phyloP scores from a whole-genome alignment of 2,329 filamentous ascomycete species.

The Penicillium corylophilum region DNA sequence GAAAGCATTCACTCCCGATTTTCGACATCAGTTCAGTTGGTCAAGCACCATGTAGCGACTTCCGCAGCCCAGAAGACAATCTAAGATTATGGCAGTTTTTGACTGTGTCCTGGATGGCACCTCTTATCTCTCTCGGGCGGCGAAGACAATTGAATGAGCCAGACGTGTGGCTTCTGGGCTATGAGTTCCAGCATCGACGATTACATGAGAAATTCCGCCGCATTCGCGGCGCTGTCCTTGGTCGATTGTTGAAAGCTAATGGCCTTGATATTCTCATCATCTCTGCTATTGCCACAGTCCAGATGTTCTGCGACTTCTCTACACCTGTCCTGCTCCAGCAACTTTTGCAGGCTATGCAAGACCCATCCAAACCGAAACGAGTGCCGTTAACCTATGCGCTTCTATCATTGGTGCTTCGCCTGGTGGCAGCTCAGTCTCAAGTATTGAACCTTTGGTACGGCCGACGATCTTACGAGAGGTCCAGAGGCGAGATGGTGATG shows the following conservation, averaged over 20 bases:
- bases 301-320: conserved; percentile 59
- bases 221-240: conserved; percentile 69
- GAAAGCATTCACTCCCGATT: conserved; percentile 56
- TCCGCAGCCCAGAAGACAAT: conserved; percentile 78
- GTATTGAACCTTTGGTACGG: conserved; percentile 77
- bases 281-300: conserved; percentile 62
- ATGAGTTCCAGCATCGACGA: conserved; percentile 76
- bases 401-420: conserved; percentile 59
- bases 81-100: conserved; percentile 80
- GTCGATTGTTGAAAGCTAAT: conserved; percentile 70
- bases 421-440: conserved; percentile 63
- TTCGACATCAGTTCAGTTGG: conserved; percentile 61
- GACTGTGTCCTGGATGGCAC: conserved; percentile 77
- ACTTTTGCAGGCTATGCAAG: conserved; percentile 66
- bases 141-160: conserved; percentile 68
- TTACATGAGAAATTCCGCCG: conserved; percentile 74
- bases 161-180: conserved; percentile 78
- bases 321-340: conserved; percentile 70
- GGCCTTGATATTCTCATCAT: conserved; percentile 73
- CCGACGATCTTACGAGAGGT: conserved; percentile 80
- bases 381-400: conserved; percentile 66
- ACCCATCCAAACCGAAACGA: conserved; percentile 49
- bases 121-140: conserved; percentile 66
- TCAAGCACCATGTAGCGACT: conserved; percentile 53
- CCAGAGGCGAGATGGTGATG: conserved; percentile 80